Base-by-base conservation (phyloP, 768 basidiomycete genomes). In the Sistotremastrum suecicum region DNA sequence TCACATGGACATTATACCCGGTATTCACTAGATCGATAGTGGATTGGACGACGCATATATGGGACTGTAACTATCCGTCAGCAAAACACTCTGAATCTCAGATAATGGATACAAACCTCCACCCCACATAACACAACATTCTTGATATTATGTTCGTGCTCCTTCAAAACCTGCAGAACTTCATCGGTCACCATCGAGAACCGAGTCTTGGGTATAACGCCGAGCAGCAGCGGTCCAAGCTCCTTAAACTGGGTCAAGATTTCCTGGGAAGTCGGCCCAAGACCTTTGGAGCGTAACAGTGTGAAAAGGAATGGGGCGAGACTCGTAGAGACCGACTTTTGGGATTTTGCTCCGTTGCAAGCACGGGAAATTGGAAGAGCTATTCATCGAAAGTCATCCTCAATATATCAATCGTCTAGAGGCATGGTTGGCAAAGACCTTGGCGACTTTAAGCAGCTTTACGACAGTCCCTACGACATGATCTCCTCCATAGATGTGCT, bases 1-100 rank as follows among this genome's bases (percentile, higher is more conserved):
- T 64, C 36, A 91, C 70, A 58, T 84, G 75, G 5, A 84, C 76
- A 48, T 69, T 58, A 39, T 69, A 71, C 0, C 66, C 67, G 0
- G 32, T 51, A 39, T 66, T 56, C 3, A 83, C 60, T 8, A 94
- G 70, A 49, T 83, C 79, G 11, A 91, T 64, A 0, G 80, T 70
- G 0, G 88, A 85, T 60, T 94, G 90, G 5, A 90, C 70, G 6
- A 94, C 76, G 56, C 91, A 95, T 49, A 95, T 77, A 54, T 94
- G 91, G 10, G 84, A 75, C 89, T 91, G 51, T 6, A 10, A 51
- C n/a, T 28, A 49, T 46, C 42, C 3, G 39, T 4, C 5, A 11
- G n/a, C 34, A 39, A 12, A 6, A n/a, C 41, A n/a, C 33, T 50
- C 5, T 11, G 9, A 12, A 10, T 12, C 9, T n/a, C 31, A 20